Conservation (phyloP, 2,329 filamentous ascomycete species). For the Epichloe typhina region DNA sequence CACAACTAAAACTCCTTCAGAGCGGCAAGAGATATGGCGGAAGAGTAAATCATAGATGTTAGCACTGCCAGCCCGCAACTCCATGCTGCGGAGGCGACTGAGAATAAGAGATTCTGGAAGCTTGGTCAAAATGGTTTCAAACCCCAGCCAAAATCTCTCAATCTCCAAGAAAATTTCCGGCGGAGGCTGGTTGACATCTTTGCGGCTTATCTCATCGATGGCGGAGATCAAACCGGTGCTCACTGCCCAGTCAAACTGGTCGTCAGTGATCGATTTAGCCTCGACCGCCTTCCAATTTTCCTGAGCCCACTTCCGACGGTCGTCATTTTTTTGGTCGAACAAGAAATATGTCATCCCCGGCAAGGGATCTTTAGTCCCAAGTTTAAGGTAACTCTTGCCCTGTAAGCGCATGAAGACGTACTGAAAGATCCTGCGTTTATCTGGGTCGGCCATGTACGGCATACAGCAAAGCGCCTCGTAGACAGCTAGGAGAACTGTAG, state of each 20-base stretch:
- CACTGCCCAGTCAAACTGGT: conserved; percentile 81
- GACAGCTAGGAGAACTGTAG: conserved; percentile 60
- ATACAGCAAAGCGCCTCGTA: conserved; percentile 84
- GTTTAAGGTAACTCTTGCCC: conserved; percentile 62
- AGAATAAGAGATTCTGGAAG: conserved; percentile 64
- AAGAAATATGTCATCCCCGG: conserved; percentile 78
- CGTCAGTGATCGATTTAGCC: conserved; percentile 45
- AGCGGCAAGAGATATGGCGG: conserved; percentile 38
- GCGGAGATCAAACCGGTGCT: conserved; percentile 57
- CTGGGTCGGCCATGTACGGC: conserved; percentile 51
- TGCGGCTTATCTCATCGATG: conserved; percentile 46
- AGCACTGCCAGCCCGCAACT: conserved; percentile 46
- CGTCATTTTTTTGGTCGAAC: conserved; percentile 48
- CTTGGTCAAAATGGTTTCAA: conserved; percentile 58
- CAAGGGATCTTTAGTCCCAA: conserved; percentile 57
- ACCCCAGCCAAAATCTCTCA: conserved; percentile 66
- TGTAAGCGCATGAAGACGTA: conserved; percentile 64
- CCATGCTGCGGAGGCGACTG: conserved; percentile 65
- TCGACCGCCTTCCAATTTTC: conserved; percentile 35
- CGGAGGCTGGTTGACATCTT: conserved; percentile 22
- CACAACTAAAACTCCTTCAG: conserved; percentile 48
- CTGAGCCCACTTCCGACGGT: conserved; percentile 31
- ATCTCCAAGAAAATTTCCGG: conserved; percentile 34
- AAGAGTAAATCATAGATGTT: conserved; percentile 53
- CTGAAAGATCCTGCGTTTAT: conserved; percentile 52